Evolutionary conservation across 2,329 filamentous ascomycete genomes (phyloP).

Genomic region (Hymenoscyphus occultus): DNA sequence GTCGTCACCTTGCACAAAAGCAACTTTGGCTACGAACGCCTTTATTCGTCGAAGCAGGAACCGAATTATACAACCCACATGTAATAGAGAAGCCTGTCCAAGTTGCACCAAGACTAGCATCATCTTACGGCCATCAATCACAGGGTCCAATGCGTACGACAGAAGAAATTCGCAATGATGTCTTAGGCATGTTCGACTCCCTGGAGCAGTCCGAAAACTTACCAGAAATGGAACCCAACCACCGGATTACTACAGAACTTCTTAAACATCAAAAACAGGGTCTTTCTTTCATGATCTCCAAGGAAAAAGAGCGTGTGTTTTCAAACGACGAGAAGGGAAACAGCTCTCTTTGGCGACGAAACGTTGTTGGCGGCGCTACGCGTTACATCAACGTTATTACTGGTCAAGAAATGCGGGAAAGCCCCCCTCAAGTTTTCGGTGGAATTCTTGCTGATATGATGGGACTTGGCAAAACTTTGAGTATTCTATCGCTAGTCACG

Average conservation of each 20-base stretch:
- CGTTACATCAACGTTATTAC: slow-evolving; percentile 85
- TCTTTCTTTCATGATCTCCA: slow-evolving; percentile 77
- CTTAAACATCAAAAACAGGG: slow-evolving; percentile 89
- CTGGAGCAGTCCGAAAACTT: slow-evolving; percentile 73
- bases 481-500: slow-evolving; percentile 74
- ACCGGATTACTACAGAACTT: slow-evolving; percentile 62
- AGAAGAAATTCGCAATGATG: slow-evolving; percentile 83
- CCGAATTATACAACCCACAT: slow-evolving; percentile 77
- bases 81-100: slow-evolving; percentile 28
- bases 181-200: slow-evolving; percentile 84
- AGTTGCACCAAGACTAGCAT: slow-evolving; percentile 32
- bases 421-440: slow-evolving; percentile 65
- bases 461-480: slow-evolving; percentile 84
- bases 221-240: slow-evolving; percentile 66
- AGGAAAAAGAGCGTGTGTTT: slow-evolving; percentile 65
- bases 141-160: slow-evolving; percentile 56
- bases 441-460: slow-evolving; percentile 83
- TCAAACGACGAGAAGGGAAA: slow-evolving; percentile 58
- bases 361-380: slow-evolving; percentile 53
- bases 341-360: slow-evolving; percentile 74
- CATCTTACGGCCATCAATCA: slow-evolving; percentile 37
- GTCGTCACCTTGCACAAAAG: slow-evolving; percentile 62
- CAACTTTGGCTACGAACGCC: slow-evolving; percentile 67
- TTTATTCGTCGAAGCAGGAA: slow-evolving; percentile 62
- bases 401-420: slow-evolving; percentile 56